Evolutionary conservation across 1,284 basidiomycete genomes (phyloP).

Genomic region (Pseudozyma pruni): DNA sequence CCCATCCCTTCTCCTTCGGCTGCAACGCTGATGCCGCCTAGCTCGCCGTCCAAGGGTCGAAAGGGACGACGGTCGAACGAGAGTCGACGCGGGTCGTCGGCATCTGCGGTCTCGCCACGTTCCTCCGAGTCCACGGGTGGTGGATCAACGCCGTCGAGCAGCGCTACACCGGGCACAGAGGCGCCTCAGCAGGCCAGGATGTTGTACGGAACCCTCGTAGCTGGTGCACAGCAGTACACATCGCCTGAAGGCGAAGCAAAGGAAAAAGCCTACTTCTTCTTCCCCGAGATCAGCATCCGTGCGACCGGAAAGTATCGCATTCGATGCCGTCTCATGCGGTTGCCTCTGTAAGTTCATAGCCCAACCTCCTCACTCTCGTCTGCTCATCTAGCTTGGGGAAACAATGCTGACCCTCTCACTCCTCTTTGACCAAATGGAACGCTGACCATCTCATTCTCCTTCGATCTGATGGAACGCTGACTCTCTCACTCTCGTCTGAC

Average conservation of each 20-base stretch:
- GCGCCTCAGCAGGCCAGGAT: slow-evolving; percentile 25
- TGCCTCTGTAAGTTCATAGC: slow-evolving; percentile 42
- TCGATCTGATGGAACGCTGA: too few relatives aligned
- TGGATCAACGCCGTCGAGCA: neutral
- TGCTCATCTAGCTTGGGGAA: neutral
- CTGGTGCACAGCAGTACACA: slow-evolving; percentile 27
- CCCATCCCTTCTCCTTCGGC: neutral
- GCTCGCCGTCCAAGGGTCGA: slow-evolving; percentile 5
- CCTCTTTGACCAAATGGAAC: too few relatives aligned
- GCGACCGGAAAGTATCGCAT: slow-evolving; percentile 48
- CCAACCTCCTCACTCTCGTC: neutral
- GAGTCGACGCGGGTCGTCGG: slow-evolving; percentile 11
- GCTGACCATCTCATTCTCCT: too few relatives aligned
- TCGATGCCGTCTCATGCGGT: slow-evolving; percentile 36
- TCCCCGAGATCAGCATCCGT: slow-evolving; percentile 55
- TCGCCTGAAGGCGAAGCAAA: slow-evolving; percentile 8
- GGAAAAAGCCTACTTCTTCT: slow-evolving; percentile 44
- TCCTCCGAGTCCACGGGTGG: slow-evolving; percentile 7
- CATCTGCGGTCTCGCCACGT: neutral
- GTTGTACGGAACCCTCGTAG: slow-evolving; percentile 55
- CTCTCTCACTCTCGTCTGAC: too few relatives aligned
- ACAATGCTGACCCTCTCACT: too few relatives aligned
- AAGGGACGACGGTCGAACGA: slow-evolving; percentile 21
- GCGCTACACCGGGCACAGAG: neutral
- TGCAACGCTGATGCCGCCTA: slow-evolving; percentile 7